A percentile compares a stretch with the other conserved stretches of the same genome.
These are phyloP conservation scores for Cutaneotrichosporon sp. DNA, from an alignment of 1,284 basidiomycete species.

Conservation along the genomic window DNA sequence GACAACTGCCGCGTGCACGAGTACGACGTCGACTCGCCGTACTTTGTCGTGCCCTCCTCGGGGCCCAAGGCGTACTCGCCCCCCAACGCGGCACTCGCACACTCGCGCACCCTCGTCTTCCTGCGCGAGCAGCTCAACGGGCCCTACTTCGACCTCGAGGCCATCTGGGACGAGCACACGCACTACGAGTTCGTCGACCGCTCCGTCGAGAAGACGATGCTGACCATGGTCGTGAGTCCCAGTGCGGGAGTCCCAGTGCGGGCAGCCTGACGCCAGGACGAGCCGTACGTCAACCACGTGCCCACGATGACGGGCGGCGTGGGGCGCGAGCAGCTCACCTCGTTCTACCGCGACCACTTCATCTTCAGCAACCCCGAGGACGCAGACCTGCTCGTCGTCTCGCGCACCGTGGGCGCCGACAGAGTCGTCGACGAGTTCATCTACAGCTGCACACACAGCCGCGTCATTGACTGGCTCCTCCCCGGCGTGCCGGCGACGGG, in stretches of 20 bases:
- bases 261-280: slow-evolving; percentile 22
- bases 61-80: slow-evolving; percentile 25
- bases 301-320: slow-evolving; percentile 57
- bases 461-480: slow-evolving; percentile 58
- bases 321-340: slow-evolving; percentile 58
- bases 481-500: slow-evolving; percentile 57
- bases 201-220: slow-evolving; percentile 37
- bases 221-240: slow-evolving; percentile 34
- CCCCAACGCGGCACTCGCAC: slow-evolving; percentile 18
- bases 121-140: slow-evolving; percentile 22
- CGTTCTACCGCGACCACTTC: slow-evolving; percentile 57
- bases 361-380: slow-evolving; percentile 32
- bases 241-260: background rate
- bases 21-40: slow-evolving; percentile 20
- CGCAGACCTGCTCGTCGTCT: slow-evolving; percentile 53
- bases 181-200: slow-evolving; percentile 31
- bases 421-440: slow-evolving; percentile 36
- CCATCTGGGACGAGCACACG: slow-evolving; percentile 29
- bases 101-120: slow-evolving; percentile 24
- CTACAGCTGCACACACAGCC: slow-evolving; percentile 56
- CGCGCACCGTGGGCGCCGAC: slow-evolving; percentile 31
- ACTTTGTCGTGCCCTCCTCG: slow-evolving; percentile 26
- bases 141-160: slow-evolving; percentile 28
- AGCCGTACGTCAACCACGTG: slow-evolving; percentile 38
- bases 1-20: slow-evolving; percentile 3